Percentiles rank a stretch among this genome's conserved stretches.
Conservation (phyloP, 2,329 filamentous ascomycete species). For the Delphinella strobiligena region DNA sequence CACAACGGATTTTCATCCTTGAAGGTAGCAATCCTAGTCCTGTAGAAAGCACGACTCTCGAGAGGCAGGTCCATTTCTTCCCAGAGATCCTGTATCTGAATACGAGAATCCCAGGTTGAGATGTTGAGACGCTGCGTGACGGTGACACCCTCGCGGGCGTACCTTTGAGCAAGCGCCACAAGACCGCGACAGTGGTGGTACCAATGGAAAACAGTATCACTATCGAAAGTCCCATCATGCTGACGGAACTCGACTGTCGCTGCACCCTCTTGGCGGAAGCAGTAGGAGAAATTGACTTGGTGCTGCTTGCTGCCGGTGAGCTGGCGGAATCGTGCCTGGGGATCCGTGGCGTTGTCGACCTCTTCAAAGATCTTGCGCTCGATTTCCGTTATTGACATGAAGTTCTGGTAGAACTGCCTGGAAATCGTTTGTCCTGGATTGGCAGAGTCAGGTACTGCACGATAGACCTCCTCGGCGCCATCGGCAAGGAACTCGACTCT, state of each 20-base stretch:
- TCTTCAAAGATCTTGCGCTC: constrained; percentile 7
- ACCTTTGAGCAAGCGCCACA: constrained; percentile 10
- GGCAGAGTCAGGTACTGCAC: constrained; percentile 6
- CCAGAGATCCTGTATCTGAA: constrained; percentile 12
- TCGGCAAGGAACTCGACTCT: constrained; percentile 8
- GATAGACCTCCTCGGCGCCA: not conserved
- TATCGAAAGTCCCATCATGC: constrained; percentile 9
- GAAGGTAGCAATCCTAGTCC: constrained; percentile 4
- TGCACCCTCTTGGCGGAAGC: constrained; percentile 5
- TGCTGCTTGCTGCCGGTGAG: constrained; percentile 5
- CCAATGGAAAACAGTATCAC: constrained; percentile 9
- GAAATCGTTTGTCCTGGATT: not conserved
- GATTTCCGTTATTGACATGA: constrained; percentile 6
- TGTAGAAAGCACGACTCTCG: constrained; percentile 9
- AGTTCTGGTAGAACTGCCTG: constrained; percentile 1
- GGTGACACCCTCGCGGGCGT: constrained; percentile 2
- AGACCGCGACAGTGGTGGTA: constrained; percentile 10
- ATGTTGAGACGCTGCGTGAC: constrained; percentile 1
- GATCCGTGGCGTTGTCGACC: constrained; percentile 3
- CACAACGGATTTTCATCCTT: not conserved
- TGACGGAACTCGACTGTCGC: constrained; percentile 13
- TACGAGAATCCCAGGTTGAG: constrained; percentile 10
- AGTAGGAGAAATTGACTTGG: constrained; percentile 11
- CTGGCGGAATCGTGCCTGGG: constrained; percentile 2
- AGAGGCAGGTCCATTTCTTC: constrained; percentile 12